Evolutionary conservation across 352 stramenopile genomes (phyloP).

Genomic region (Globisporangium canariense): DNA sequence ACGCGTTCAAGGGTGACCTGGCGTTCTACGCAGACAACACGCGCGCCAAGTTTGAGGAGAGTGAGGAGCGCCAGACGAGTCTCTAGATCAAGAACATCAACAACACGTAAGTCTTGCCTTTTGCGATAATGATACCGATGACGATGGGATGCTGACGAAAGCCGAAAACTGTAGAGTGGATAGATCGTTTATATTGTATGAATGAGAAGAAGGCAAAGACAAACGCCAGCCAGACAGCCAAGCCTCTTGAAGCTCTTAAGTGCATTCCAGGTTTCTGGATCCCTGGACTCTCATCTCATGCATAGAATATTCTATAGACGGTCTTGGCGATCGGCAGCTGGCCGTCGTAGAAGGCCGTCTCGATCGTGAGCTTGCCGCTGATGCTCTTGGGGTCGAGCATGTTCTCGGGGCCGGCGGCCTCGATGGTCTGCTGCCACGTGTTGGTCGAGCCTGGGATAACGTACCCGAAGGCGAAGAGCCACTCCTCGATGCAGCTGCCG

Average conservation of each 20-base stretch:
- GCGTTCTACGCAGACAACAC: conserved; percentile 49
- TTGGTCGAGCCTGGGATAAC: conserved; percentile 95
- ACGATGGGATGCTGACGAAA: too few species aligned
- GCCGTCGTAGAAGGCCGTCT: conserved; percentile 95
- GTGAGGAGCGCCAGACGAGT: conserved; percentile 9
- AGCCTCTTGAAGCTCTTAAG: neutral
- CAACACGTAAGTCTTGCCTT: neutral
- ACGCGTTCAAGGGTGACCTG: conserved; percentile 61
- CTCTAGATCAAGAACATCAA: conserved; percentile 8
- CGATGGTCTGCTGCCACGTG: conserved; percentile 95
- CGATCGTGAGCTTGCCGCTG: conserved; percentile 92
- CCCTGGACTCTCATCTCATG: conserved; percentile 32
- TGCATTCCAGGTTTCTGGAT: neutral
- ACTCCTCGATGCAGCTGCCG: conserved; percentile 92
- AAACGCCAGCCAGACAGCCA: neutral
- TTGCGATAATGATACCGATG: neutral
- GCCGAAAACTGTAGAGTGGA: neutral
- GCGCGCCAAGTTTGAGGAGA: conserved; percentile 17
- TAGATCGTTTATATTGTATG: conserved; percentile 1
- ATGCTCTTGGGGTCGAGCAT: conserved; percentile 87
- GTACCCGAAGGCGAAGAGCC: conserved; percentile 94
- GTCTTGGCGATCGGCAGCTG: conserved; percentile 87
- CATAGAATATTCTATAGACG: conserved; percentile 93
- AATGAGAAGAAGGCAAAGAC: neutral
- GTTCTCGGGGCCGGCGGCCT: conserved; percentile 80